phyloP scores from a whole-genome alignment of 1,139 yeast genomes.

The Candida pseudoviswanathii region DNA sequence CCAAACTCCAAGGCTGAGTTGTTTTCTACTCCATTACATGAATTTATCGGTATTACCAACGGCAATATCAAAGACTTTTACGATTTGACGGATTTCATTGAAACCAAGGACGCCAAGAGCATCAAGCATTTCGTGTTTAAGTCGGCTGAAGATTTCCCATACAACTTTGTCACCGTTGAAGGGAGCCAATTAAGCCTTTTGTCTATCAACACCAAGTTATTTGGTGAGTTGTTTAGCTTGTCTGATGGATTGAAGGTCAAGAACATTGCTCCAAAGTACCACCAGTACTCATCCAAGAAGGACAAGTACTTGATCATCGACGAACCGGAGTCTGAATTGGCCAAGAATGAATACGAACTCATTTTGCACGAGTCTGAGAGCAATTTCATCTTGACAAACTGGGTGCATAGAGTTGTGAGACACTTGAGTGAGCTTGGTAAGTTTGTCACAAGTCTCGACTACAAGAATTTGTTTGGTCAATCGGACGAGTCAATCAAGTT shows the following conservation, averaged over 20 bases:
- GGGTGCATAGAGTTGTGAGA: conserved; percentile 33
- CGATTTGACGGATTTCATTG: conserved; percentile 33
- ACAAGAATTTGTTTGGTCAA: conserved; percentile 9
- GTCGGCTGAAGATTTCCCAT: conserved; percentile 9
- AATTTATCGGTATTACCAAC: conserved; percentile 15
- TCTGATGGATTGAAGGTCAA: conserved; percentile 15
- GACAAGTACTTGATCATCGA: conserved; percentile 23
- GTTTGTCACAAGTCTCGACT: conserved; percentile 20
- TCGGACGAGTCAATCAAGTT: conserved; percentile 26
- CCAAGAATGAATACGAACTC: conserved; percentile 32
- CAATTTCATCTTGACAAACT: conserved; percentile 27
- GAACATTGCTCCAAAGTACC: conserved; percentile 8
- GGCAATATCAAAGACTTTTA: conserved; percentile 19
- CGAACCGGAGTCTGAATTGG: conserved; percentile 30
- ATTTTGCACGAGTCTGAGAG: conserved; percentile 32
- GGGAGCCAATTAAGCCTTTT: conserved; percentile 14
- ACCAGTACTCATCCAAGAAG: conserved; percentile 14
- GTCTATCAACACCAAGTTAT: conserved; percentile 9
- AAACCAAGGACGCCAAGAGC: conserved; percentile 21
- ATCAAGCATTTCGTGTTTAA: conserved; percentile 18
- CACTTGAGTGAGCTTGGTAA: conserved; percentile 41
- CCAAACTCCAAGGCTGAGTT: conserved; percentile 11
- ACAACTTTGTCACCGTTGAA: conserved; percentile 14
- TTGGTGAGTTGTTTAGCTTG: conserved; percentile 16
- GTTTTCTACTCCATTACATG: conserved; percentile 21